These are phyloP conservation scores for Kazachstania sp. DNA, from an alignment of 1,139 yeast genomes.

Conservation along the genomic window DNA sequence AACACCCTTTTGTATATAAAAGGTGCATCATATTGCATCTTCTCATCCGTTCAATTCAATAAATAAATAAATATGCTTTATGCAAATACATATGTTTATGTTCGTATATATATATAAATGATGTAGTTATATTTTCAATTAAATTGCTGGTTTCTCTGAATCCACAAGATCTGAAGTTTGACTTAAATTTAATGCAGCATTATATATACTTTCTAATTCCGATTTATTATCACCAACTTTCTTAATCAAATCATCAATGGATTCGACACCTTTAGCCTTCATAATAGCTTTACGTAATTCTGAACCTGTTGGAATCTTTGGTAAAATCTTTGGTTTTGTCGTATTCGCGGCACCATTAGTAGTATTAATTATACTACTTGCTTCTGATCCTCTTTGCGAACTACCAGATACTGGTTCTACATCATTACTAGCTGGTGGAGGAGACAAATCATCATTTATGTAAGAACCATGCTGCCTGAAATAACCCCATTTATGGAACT, in stretches of 20 bases:
- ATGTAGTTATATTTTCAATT: not conserved
- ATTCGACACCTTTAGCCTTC: conserved; percentile 67
- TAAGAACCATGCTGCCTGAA: conserved; percentile 52
- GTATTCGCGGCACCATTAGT: not conserved
- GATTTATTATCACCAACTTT: conserved; percentile 49
- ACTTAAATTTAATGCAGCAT: conserved; percentile 11
- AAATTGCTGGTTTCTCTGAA: not conserved
- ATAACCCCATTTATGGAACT: conserved; percentile 74
- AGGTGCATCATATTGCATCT: not conserved
- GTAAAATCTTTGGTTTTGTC: conserved; percentile 12
- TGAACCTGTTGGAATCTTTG: conserved; percentile 59
- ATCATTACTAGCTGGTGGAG: not conserved
- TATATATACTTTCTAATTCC: conserved; percentile 49
- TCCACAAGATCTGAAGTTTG: not conserved
- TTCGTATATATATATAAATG: not conserved
- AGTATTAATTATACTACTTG: not conserved
- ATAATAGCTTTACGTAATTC: conserved; percentile 71
- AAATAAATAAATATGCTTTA: not conserved
- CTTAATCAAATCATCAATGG: conserved; percentile 60
- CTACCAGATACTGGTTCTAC: not conserved
- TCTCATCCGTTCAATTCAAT: not conserved
- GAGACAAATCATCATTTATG: not conserved
- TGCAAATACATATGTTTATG: not conserved
- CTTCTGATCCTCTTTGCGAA: too few relatives aligned
- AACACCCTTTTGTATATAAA: not conserved